Evolutionary conservation across 768 basidiomycete genomes (phyloP).

Genomic region (Tylopilus intermedius): DNA sequence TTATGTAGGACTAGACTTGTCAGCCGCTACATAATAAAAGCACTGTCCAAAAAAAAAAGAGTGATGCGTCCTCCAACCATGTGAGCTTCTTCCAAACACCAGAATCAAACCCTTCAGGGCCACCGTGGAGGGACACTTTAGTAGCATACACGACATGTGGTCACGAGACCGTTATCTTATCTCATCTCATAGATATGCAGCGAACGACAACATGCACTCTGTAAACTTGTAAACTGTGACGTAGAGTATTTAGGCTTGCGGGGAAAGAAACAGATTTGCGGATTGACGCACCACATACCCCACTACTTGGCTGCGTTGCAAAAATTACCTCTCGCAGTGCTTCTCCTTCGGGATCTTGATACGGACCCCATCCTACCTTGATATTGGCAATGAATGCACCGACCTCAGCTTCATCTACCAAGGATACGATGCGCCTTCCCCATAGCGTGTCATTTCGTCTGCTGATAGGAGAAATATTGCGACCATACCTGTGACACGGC

Average conservation of each 20-base stretch:
- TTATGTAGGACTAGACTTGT: no score
- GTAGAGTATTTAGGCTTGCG: neutral
- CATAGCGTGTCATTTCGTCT: slow-evolving; percentile 33
- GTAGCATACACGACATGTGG: neutral
- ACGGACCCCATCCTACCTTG: slow-evolving; percentile 58
- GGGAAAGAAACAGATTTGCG: neutral
- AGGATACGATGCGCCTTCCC: slow-evolving; percentile 86
- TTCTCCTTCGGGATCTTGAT: slow-evolving; percentile 53
- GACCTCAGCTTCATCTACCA: slow-evolving; percentile 63
- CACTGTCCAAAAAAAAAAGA: no score
- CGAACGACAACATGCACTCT: neutral
- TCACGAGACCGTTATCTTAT: slow-evolving; percentile 7
- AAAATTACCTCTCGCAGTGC: slow-evolving; percentile 66
- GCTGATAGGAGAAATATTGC: neutral
- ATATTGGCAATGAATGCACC: slow-evolving; percentile 60
- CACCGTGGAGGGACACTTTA: slow-evolving; percentile 68
- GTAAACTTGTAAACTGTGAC: slow-evolving; percentile 27
- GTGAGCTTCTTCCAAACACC: slow-evolving; percentile 46
- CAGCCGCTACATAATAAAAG: no score
- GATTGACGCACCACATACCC: slow-evolving; percentile 65
- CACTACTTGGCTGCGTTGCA: slow-evolving; percentile 77
- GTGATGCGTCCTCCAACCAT: slow-evolving; percentile 33
- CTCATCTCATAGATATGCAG: neutral
- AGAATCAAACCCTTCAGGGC: slow-evolving; percentile 60
- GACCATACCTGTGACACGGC: slow-evolving; percentile 70